Base-by-base conservation (phyloP, 148 eudicot species). In the Selenicereus undatus region DNA sequence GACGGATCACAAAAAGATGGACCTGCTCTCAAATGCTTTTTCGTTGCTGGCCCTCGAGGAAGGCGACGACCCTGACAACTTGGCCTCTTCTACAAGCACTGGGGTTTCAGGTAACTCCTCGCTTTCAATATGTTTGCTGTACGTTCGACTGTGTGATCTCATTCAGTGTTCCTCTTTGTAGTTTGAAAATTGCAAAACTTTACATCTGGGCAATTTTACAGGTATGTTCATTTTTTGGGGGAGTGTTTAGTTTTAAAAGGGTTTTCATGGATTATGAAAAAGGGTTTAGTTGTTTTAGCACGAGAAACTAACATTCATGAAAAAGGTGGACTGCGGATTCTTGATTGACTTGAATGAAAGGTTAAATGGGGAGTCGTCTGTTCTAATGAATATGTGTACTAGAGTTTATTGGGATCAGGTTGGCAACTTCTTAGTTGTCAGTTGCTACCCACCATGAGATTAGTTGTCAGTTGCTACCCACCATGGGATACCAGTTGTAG, bases 11-110 rank as follows among this genome's bases (percentile, higher is more conserved):
- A 39, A 16, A 54, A 73, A 76, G 29, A 85, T 85, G 87, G 88
- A 86, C 68, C 48, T 42, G 20, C 18, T 86, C 21, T 73, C 88
- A 24, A 86, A 86, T 80, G 78, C 85, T 68, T 86, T 86, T 76
- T 80, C 88, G 11, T 81, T 77, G 0, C 42, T 86, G 54, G 83
- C 79, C 52, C 74, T 82, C 45, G 79, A 73, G 1, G 88, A 82
- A 27, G 81, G 36, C 10, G 83, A 82, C 4, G 83, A 80, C 75
- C 81, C 71, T 65, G 66, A 74, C 39, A n/a, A 7, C 16, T 50
- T 56, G 80, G 22, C 64, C 36, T 60, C 77, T 51, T 77, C 83
- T 45, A 68, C 70, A 43, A 78, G 71, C 4, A 22, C 4, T n/a
- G 42, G 16, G 17, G 71, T 27, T 66, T 66, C 76, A 48, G 83